A percentile compares a stretch with the other conserved stretches of the same genome.
Conservation (phyloP, 257 asterid species). For the Striga asiatica region DNA sequence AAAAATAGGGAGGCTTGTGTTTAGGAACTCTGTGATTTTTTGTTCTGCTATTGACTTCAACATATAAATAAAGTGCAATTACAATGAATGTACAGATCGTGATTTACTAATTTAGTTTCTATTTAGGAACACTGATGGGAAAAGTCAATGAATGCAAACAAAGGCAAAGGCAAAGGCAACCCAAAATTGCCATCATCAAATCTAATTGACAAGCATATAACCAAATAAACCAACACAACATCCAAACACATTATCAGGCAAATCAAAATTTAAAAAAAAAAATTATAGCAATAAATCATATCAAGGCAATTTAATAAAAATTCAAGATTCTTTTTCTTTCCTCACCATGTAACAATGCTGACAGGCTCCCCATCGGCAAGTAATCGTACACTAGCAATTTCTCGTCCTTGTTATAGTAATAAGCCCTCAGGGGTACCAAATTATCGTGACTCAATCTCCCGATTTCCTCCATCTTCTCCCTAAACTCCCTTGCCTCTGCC, state of each 20-base stretch:
- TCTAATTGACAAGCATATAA: not conserved
- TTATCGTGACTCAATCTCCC: conserved; percentile 54
- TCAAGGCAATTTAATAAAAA: not conserved
- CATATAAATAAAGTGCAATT: no score
- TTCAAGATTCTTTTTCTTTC: not conserved
- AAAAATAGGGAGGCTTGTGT: not conserved
- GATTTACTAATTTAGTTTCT: no score
- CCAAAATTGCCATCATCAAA: not conserved
- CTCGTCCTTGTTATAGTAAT: conserved; percentile 56
- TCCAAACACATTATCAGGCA: not conserved
- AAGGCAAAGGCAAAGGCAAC: no score
- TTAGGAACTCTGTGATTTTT: no score
- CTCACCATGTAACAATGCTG: conserved; percentile 86
- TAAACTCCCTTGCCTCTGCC: conserved; percentile 50
- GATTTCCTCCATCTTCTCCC: conserved; percentile 51
- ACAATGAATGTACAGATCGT: no score
- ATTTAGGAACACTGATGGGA: no score
- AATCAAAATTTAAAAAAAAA: not conserved
- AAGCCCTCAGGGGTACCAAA: conserved; percentile 69
- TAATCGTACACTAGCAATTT: conserved; percentile 80
- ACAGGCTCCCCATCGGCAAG: conserved; percentile 75
- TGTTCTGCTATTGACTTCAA: no score
- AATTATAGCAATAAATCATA: not conserved
- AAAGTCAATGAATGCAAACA: not conserved
- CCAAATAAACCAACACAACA: not conserved